Conservation (phyloP, 495 filamentous ascomycete species). For the Aspergillus carlsbadensis region DNA sequence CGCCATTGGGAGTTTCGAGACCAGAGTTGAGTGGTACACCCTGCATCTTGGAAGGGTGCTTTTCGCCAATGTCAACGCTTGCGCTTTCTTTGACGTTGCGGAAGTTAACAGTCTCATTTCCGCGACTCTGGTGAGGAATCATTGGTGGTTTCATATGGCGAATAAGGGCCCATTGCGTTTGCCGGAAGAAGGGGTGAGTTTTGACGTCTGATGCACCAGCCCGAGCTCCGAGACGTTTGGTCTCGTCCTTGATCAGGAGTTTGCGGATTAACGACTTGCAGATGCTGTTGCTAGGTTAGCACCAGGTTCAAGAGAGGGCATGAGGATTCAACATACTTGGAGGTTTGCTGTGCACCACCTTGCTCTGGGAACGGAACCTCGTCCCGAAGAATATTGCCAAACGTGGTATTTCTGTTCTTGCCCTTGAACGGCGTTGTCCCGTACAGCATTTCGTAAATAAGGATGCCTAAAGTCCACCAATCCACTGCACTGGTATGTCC, state of each 20-base stretch:
- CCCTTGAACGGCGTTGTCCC: constrained; percentile 99
- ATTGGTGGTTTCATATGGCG: constrained; percentile 99
- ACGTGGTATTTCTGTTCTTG: constrained; percentile 97
- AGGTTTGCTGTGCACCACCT: constrained; percentile 77
- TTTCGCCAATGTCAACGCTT: constrained; percentile 83
- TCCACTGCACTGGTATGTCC: constrained; percentile 98
- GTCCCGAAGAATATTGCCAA: constrained; percentile 94
- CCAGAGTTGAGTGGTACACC: constrained; percentile 86
- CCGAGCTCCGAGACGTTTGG: constrained; percentile 87
- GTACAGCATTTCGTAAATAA: constrained; percentile 99
- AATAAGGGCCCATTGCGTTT: constrained; percentile 94
- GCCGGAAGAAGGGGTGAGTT: constrained; percentile 91
- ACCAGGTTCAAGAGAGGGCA: neutral
- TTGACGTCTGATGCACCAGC: constrained; percentile 98
- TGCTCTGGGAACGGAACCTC: constrained; percentile 94
- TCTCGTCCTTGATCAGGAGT: constrained; percentile 96
- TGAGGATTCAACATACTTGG: constrained; percentile 65
- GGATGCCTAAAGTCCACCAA: constrained; percentile 97
- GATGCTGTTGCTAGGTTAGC: constrained; percentile 51
- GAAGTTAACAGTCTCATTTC: constrained; percentile 94
- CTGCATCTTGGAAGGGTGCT: constrained; percentile 56
- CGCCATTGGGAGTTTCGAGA: constrained; percentile 78
- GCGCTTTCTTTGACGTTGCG: constrained; percentile 96
- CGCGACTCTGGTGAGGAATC: constrained; percentile 88
- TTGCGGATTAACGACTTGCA: constrained; percentile 98